phyloP scores from a whole-genome alignment of 345 rosid genomes.

The Carallia pectinifolia region DNA sequence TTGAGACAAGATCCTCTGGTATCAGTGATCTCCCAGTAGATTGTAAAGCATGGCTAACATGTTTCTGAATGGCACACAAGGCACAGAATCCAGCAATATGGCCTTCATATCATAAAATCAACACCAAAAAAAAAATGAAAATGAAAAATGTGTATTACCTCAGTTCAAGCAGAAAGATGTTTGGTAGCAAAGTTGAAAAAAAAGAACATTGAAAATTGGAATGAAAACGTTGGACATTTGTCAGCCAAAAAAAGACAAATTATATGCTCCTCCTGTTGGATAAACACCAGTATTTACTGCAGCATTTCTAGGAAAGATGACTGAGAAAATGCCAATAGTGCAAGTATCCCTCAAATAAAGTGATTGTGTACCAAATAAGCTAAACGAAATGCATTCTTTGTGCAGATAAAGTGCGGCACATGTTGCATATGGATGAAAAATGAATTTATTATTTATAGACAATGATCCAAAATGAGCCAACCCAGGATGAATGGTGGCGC shows the following conservation, averaged over 20 bases:
- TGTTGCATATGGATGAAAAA: neutral
- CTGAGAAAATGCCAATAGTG: no score
- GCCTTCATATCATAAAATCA: conserved; percentile 48
- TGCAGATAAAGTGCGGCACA: neutral
- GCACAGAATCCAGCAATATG: conserved; percentile 91
- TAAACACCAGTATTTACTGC: neutral
- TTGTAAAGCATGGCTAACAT: conserved; percentile 75
- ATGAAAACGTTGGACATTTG: neutral
- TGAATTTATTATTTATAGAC: neutral
- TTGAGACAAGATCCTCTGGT: conserved; percentile 82
- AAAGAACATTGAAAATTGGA: neutral
- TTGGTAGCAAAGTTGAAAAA: neutral
- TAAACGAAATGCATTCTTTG: neutral
- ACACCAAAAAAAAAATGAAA: neutral
- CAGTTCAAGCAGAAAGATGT: neutral
- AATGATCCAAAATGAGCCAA: neutral
- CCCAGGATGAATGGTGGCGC: neutral
- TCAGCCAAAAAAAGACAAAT: neutral
- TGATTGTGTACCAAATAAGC: neutral
- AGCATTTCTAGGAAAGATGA: neutral
- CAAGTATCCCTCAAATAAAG: no score
- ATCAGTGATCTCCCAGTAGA: conserved; percentile 68
- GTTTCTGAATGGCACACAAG: conserved; percentile 94
- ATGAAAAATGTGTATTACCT: neutral
- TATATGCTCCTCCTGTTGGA: neutral